These are phyloP conservation scores for Podospora didyma DNA, from an alignment of 495 filamentous ascomycete genomes.

Conservation along the genomic window DNA sequence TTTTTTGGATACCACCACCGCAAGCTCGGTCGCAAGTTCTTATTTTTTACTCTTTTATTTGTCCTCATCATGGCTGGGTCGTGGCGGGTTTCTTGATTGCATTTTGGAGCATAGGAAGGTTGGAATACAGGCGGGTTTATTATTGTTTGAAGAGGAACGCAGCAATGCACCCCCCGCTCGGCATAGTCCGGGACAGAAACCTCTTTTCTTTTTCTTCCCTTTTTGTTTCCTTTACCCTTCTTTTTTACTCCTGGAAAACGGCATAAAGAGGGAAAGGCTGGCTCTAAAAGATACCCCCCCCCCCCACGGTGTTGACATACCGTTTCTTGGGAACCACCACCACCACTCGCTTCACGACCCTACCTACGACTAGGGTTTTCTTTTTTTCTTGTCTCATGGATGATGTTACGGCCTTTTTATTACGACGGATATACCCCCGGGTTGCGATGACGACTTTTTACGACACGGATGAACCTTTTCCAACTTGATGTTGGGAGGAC, in stretches of 20 bases:
- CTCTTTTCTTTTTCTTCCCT: conserved; percentile 17
- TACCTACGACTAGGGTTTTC: conserved; percentile 21
- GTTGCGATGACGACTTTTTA: conserved; percentile 31
- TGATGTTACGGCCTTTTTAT: conserved; percentile 38
- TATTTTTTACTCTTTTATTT: conserved; percentile 24
- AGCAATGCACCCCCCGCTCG: conserved; percentile 49
- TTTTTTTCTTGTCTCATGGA: conserved; percentile 42
- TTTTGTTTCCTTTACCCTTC: conserved; percentile 13
- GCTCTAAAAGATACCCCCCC: conserved; percentile 36
- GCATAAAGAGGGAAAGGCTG: conserved; percentile 36
- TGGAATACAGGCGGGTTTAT: conserved; percentile 39
- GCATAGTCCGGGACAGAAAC: conserved; percentile 41
- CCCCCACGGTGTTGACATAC: conserved; percentile 18
- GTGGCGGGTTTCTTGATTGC: conserved; percentile 42
- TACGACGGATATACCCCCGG: conserved; percentile 33
- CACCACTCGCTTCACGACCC: conserved; percentile 29
- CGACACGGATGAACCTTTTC: conserved; percentile 15
- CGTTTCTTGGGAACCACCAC: background rate
- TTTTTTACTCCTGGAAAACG: conserved; percentile 16
- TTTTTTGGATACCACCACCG: conserved; percentile 35
- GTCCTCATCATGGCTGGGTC: conserved; percentile 43
- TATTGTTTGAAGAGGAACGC: conserved; percentile 41
- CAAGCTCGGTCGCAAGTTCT: conserved; percentile 36
- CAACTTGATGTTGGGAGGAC: conserved; percentile 37
- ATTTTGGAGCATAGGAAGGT: conserved; percentile 43